Base-by-base conservation (phyloP, 1,139 yeast species). In the Candida mesenterica region DNA sequence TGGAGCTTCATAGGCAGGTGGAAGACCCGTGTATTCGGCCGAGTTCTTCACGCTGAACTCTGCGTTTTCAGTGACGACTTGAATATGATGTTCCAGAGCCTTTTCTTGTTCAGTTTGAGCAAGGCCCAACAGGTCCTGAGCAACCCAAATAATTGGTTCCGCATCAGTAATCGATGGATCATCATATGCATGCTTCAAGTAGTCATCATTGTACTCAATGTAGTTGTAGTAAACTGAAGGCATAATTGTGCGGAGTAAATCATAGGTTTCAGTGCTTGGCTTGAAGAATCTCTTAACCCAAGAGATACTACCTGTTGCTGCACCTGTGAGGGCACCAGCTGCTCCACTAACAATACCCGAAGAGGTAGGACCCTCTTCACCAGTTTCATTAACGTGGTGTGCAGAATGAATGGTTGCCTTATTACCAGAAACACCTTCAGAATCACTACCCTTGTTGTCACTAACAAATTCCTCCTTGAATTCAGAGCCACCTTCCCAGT, bases 121-220 rank as follows among this genome's bases (percentile, higher is more conserved):
- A 30, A 84, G 69, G 15, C 92, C 92, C 75, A 82, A 63, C 18
- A 77, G 72, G 57, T 84, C 94, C 42, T 61, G 68, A 28, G 84
- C 79, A 44, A 82, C 65, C 94, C 94, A 84, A 34, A 82, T 68
- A 30, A 75, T 75, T 12, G 88, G 87, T 46, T 75, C 80, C 22
- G 68, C 71, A 30, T 77, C 82, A 16, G 63, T 64, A 24, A 83
- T 79, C 37, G 73, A 74, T 15, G 90, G 89, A 52, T 78, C 79
- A 32, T 77, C 74, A 51, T 80, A 84, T 4, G 96, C 95, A 40
- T 51, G 61, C 40, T 57, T 53, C 25, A 66, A 48, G 48, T 68
- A 70, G 17, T 64, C 71, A 5, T 62, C 58, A 39, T 67, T 62
- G 46, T 69, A 70, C 44, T 68, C 70, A 40, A 69, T 61, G 49